A percentile compares a stretch with the other conserved stretches of the same genome.
Conservation (phyloP, 345 rosid genomes). For the Iberis pinnata region DNA sequence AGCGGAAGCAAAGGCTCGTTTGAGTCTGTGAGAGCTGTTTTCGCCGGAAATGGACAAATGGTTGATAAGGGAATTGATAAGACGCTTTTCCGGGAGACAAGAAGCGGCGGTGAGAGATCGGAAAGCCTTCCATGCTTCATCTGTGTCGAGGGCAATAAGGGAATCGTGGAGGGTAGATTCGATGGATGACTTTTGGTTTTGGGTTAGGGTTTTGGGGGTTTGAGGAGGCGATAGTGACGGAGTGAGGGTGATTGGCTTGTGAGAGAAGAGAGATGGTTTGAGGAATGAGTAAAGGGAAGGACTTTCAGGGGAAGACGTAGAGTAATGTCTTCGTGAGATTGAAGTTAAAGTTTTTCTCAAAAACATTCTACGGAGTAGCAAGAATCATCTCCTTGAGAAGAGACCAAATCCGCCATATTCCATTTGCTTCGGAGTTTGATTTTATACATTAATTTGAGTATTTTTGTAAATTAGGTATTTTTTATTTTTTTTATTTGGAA, state of each 20-base stretch:
- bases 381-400: not conserved
- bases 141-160: slow-evolving; percentile 41
- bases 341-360: slow-evolving; percentile 32
- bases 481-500: no score
- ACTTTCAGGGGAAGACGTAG: slow-evolving; percentile 24
- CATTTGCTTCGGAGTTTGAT: no score
- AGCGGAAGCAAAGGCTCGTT: slow-evolving; percentile 81
- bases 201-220: slow-evolving; percentile 36
- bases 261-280: not conserved
- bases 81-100: slow-evolving; percentile 42
- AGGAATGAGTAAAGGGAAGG: slow-evolving; percentile 2
- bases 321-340: slow-evolving; percentile 32
- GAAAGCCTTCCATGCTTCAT: slow-evolving; percentile 74
- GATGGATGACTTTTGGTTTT: slow-evolving; percentile 33
- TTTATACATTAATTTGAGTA: no score
- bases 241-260: slow-evolving; percentile 2
- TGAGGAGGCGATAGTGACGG: not conserved
- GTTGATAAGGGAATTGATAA: slow-evolving; percentile 58
- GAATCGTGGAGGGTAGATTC: slow-evolving; percentile 51
- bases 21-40: slow-evolving; percentile 37
- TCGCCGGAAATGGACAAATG: slow-evolving; percentile 30
- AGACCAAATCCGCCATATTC: no score
- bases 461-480: no score
- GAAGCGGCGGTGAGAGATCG: slow-evolving; percentile 50
- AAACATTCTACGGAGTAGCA: slow-evolving; percentile 27